Percentiles rank a stretch among this genome's conserved stretches.
Conservation (phyloP, 371 early-diverging fungal species). For the Thermomucor indicae-seudaticae region DNA sequence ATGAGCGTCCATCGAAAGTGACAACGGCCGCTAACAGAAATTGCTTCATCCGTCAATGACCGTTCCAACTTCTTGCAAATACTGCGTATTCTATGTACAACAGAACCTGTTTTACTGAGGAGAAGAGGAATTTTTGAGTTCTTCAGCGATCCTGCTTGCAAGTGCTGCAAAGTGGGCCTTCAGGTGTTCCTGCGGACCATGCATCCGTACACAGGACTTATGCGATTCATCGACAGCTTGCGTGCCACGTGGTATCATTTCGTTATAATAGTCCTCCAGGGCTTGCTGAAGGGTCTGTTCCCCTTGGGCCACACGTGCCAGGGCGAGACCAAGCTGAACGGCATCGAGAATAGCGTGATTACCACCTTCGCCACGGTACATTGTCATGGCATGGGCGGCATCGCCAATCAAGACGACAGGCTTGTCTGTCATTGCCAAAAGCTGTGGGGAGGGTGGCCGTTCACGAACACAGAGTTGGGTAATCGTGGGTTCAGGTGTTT, state of each 20-base stretch:
- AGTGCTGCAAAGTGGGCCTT: too few relatives aligned
- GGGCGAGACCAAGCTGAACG: slow-evolving; percentile 1
- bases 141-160: too few relatives aligned
- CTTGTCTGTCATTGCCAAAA: neutral
- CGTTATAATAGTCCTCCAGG: slow-evolving; percentile 1
- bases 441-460: slow-evolving; percentile 5
- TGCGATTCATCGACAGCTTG: slow-evolving; percentile 7
- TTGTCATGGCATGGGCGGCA: slow-evolving; percentile 20
- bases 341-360: slow-evolving; percentile 16
- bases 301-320: neutral
- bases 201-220: neutral
- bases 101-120: neutral
- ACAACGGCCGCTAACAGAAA: too few relatives aligned
- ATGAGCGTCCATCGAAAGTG: too few relatives aligned
- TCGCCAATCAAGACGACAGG: slow-evolving; percentile 17
- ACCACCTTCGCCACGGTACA: slow-evolving; percentile 17
- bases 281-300: slow-evolving; percentile 1
- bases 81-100: too few relatives aligned
- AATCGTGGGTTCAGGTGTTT: neutral
- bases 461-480: slow-evolving; percentile 7
- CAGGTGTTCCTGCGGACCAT: neutral
- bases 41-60: too few relatives aligned
- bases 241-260: slow-evolving; percentile 7
- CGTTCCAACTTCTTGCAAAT: too few relatives aligned
- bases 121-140: neutral